Evolutionary conservation across 129 eudicot genomes (phyloP), one percentile per base, ranked within the genome.

Genomic region (Flaveria linearis): DNA sequence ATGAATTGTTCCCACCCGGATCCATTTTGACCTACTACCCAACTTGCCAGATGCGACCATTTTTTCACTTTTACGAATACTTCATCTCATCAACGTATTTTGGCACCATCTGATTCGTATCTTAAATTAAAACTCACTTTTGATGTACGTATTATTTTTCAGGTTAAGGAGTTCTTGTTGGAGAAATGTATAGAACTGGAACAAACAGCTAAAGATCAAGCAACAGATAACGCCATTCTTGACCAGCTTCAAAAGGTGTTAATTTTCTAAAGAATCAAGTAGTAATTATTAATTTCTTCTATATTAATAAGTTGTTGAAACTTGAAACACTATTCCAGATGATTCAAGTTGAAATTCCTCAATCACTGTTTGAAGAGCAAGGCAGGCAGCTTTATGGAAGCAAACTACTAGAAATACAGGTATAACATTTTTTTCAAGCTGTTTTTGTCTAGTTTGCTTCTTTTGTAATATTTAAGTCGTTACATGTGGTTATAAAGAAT

Each of bases 181-280:
- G 79, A 83, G 78, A 91, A 75, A 77, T 91, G 92, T 72, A 67
- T 82, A 67, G 99, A 91, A 82, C 78, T 91, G 71, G 99, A 94
- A 88, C 88, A 87, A 87, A 89, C 92, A 39, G 96, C 97, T 63
- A 95, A 87, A 83, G 92, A 91, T 74, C 99, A 95, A 83, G 99
- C 97, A 58, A 85, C 97, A 2, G 99, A 95, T 78, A 91, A 95
- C 66, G 92, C 90, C 64, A 95, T 95, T 69, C 84, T 95, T 45
- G 92, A 95, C 81, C 96, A 85, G 85, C 85, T 95, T 36, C 81
- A 86, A 58, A 86, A 91, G 96, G 99, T 95, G 45, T 63, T 61
- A 43, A 49, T 67, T 80, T 50, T 60, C 17, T 65, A 17, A 23
- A 62, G 22, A 11, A 20, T 47, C 18, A 53, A 43, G 0, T 47